Evolutionary conservation across 257 asterid genomes (phyloP).

Genomic region (Ehretia macrophylla): DNA sequence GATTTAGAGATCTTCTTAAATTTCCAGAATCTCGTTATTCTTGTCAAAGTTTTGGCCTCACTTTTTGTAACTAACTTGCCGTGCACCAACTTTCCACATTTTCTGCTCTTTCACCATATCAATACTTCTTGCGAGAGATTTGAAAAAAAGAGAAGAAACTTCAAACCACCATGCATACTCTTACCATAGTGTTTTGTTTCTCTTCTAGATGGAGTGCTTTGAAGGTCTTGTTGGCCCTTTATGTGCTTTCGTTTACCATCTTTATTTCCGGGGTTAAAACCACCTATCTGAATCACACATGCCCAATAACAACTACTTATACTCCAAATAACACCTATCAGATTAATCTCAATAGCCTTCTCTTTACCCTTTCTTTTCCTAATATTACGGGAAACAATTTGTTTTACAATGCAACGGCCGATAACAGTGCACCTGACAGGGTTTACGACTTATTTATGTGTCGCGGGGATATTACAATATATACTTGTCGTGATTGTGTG

Average conservation of each 20-base stretch:
- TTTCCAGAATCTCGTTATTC: too few relatives aligned
- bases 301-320: background rate
- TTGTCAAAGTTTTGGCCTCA: too few relatives aligned
- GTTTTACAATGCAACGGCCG: background rate
- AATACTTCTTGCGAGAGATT: too few relatives aligned
- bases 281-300: background rate
- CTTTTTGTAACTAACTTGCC: too few relatives aligned
- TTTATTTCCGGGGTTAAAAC: background rate
- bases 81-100: too few relatives aligned
- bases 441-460: background rate
- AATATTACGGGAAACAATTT: background rate
- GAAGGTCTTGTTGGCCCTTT: too few relatives aligned
- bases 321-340: background rate
- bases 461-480: background rate
- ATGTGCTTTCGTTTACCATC: background rate
- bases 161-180: too few relatives aligned
- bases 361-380: background rate
- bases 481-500: background rate
- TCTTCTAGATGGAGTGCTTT: too few relatives aligned
- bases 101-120: too few relatives aligned
- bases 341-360: conserved; percentile 8
- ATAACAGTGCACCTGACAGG: background rate
- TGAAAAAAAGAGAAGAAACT: too few relatives aligned
- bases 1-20: too few relatives aligned
- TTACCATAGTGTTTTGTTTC: too few relatives aligned